Conservation (phyloP, 2,329 filamentous ascomycete species). For the Alternaria burnsii region DNA sequence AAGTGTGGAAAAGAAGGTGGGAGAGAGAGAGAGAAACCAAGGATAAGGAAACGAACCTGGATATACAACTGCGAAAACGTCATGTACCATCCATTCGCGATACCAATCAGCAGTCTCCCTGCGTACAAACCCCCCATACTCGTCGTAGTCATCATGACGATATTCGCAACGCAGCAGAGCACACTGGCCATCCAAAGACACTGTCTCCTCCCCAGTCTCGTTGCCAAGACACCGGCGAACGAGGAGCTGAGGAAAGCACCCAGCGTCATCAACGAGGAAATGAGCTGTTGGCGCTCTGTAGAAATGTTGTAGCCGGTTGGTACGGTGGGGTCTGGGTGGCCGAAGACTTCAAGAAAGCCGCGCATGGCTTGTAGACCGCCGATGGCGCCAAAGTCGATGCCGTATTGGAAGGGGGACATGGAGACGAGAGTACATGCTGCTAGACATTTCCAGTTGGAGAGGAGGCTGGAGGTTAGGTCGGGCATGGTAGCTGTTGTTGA, state of each 20-base stretch:
- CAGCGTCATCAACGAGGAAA: slow-evolving; percentile 57
- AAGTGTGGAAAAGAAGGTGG: background rate
- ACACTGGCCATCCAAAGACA: slow-evolving; percentile 60
- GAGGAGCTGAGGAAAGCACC: slow-evolving; percentile 56
- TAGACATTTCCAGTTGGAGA: slow-evolving; percentile 59
- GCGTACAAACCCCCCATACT: slow-evolving; percentile 63
- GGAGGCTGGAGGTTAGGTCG: slow-evolving; percentile 39
- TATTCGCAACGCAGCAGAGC: slow-evolving; percentile 57
- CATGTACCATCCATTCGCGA: slow-evolving; percentile 63
- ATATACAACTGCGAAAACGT: slow-evolving; percentile 63
- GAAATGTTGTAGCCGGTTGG: slow-evolving; percentile 58
- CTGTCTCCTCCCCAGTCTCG: slow-evolving; percentile 52
- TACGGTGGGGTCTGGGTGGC: slow-evolving; percentile 35
- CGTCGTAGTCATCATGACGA: slow-evolving; percentile 65
- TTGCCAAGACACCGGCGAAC: slow-evolving; percentile 45
- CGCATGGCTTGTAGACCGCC: slow-evolving; percentile 62
- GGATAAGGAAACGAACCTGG: slow-evolving; percentile 43
- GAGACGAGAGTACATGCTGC: slow-evolving; percentile 59
- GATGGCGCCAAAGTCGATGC: slow-evolving; percentile 62
- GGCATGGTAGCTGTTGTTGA: slow-evolving; percentile 27
- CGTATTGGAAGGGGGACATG: slow-evolving; percentile 63
- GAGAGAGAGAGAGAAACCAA: no score
- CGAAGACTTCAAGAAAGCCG: slow-evolving; percentile 56
- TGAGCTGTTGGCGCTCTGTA: slow-evolving; percentile 53
- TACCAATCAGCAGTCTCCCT: slow-evolving; percentile 64